A percentile compares a stretch with the other conserved stretches of the same genome.
phyloP scores from a whole-genome alignment of 2,329 filamentous ascomycete species.

The Pestalotiopsis sp. region DNA sequence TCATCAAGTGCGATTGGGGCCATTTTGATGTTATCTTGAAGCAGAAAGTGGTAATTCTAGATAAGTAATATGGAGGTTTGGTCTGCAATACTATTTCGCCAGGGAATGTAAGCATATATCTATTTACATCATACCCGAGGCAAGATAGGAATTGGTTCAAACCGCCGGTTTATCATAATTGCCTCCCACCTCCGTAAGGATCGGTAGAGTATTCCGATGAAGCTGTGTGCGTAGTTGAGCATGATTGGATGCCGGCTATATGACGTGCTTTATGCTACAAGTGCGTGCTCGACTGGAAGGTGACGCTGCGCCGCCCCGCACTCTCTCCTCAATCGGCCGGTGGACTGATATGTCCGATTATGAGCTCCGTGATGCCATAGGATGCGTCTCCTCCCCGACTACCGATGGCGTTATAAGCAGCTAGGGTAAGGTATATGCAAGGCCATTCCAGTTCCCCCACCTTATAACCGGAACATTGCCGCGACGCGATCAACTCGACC shows the following conservation, averaged over 20 bases:
- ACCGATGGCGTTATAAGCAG: neutral
- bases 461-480: neutral
- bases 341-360: neutral
- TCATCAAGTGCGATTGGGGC: constrained; percentile 28
- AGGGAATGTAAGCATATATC: neutral
- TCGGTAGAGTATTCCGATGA: constrained; percentile 4
- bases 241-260: constrained; percentile 9
- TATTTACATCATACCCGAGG: neutral
- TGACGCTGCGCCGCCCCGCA: neutral
- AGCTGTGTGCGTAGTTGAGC: neutral
- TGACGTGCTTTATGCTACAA: constrained; percentile 12
- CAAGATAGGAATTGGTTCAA: no score
- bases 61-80: neutral
- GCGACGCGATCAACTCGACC: neutral
- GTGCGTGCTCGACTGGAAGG: constrained; percentile 5
- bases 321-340: neutral
- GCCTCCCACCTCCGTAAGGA: neutral
- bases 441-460: neutral
- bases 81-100: no score
- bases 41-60: neutral
- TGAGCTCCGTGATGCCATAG: neutral
- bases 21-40: constrained; percentile 21
- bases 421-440: neutral
- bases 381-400: neutral
- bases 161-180: neutral